phyloP scores from a whole-genome alignment of 305 asterid genomes.

The Euphrasia arctica region DNA sequence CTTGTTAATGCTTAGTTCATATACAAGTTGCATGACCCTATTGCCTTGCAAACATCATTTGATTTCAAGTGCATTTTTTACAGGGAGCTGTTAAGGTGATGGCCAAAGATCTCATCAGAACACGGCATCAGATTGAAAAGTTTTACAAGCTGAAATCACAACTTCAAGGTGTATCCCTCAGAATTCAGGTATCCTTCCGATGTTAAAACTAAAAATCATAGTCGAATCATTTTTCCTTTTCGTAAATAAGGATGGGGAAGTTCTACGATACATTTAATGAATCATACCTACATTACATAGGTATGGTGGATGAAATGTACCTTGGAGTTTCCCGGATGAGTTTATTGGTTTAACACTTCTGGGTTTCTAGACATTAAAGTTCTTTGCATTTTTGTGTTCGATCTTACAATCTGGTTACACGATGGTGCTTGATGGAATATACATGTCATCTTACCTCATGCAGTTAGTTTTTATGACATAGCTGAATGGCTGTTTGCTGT shows the following conservation, averaged over 20 bases:
- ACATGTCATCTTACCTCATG: not conserved
- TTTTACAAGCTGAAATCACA: conserved; percentile 97
- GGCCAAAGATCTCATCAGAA: conserved; percentile 73
- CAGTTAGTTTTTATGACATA: conserved; percentile 5
- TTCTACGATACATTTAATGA: too few species aligned
- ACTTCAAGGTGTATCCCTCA: conserved; percentile 97
- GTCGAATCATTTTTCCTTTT: conserved; percentile 38
- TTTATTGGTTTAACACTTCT: not conserved
- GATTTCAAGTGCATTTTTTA: conserved; percentile 34
- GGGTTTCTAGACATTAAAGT: not conserved
- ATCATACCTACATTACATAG: too few species aligned
- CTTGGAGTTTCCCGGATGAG: not conserved
- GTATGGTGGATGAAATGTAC: too few species aligned
- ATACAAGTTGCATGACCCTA: conserved; percentile 20
- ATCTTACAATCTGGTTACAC: not conserved
- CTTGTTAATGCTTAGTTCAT: conserved; percentile 15
- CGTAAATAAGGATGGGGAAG: not conserved
- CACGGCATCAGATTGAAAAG: conserved; percentile 80
- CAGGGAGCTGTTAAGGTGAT: conserved; percentile 77
- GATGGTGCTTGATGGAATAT: not conserved
- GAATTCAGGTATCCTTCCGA: conserved; percentile 70
- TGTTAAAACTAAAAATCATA: conserved; percentile 3
- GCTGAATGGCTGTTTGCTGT: not conserved
- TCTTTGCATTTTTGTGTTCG: not conserved
- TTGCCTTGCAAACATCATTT: conserved; percentile 22